Conservation (phyloP, 1,284 basidiomycete species). For the Anthracocystis panici-leucophaei region DNA sequence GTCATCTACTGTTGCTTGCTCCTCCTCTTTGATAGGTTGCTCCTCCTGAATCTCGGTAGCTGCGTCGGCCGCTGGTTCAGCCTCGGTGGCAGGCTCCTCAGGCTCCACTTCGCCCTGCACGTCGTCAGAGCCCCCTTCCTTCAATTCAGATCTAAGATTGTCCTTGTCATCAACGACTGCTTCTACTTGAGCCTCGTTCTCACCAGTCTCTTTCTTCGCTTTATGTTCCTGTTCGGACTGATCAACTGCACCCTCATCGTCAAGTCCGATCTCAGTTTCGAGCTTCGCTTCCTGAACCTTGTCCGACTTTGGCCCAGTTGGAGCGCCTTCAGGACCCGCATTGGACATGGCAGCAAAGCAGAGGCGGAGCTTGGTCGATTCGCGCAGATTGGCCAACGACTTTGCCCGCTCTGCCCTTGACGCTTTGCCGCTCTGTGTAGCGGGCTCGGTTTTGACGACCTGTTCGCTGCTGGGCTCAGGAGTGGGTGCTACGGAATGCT, state of each 20-base stretch:
- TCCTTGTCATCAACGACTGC: neutral
- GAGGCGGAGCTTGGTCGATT: conserved; percentile 47
- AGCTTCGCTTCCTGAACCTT: conserved; percentile 18
- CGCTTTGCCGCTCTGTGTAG: neutral
- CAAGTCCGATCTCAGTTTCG: neutral
- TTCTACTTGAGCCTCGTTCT: neutral
- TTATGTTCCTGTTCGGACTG: neutral
- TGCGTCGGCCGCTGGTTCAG: neutral
- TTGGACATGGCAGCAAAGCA: conserved; percentile 51
- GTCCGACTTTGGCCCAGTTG: conserved; percentile 43
- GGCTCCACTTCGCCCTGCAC: neutral
- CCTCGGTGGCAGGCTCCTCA: neutral
- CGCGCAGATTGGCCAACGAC: conserved; percentile 18
- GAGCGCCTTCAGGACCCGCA: conserved; percentile 42
- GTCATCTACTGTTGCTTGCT: neutral
- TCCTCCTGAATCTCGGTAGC: neutral
- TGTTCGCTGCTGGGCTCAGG: conserved; percentile 20
- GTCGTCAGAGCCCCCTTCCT: neutral
- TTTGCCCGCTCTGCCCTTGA: conserved; percentile 13
- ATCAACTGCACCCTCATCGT: neutral
- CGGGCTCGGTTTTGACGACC: neutral
- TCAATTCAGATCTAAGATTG: neutral
- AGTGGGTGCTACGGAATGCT: conserved; percentile 17
- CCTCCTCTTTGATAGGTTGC: neutral
- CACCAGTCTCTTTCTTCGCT: neutral